These are phyloP conservation scores for Simplicillium sp. DNA, from an alignment of 2,329 filamentous ascomycete genomes.

Conservation along the genomic window DNA sequence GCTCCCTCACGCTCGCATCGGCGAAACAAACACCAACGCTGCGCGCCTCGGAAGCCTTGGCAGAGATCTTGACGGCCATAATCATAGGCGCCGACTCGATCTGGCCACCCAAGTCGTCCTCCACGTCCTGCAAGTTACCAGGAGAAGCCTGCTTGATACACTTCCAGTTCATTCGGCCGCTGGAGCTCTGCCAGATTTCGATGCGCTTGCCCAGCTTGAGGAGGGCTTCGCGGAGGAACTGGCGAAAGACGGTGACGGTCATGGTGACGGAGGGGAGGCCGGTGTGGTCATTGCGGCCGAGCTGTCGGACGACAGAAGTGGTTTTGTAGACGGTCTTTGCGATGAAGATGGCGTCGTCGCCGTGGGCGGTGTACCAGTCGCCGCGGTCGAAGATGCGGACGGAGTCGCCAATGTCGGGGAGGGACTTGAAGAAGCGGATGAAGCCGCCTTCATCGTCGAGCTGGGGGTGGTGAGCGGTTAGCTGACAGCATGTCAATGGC, in stretches of 20 bases:
- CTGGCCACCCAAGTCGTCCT: slow-evolving; percentile 83
- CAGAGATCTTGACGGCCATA: slow-evolving; percentile 82
- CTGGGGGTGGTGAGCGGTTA: slow-evolving; percentile 32
- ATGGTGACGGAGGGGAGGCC: slow-evolving; percentile 89
- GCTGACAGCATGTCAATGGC: slow-evolving; percentile 2
- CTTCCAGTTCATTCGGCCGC: slow-evolving; percentile 83
- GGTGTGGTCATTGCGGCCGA: slow-evolving; percentile 76
- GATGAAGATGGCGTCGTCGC: slow-evolving; percentile 75
- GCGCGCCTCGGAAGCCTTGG: slow-evolving; percentile 77
- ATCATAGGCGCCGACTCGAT: slow-evolving; percentile 91
- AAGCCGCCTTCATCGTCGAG: slow-evolving; percentile 96
- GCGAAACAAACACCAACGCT: slow-evolving; percentile 94
- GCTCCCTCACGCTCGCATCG: slow-evolving; percentile 88
- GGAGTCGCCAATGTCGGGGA: slow-evolving; percentile 63
- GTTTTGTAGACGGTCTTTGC: slow-evolving; percentile 88
- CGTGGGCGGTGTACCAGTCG: slow-evolving; percentile 94
- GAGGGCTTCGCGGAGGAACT: slow-evolving; percentile 88
- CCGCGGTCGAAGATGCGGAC: slow-evolving; percentile 88
- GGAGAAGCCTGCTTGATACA: slow-evolving; percentile 86
- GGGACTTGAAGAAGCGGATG: slow-evolving; percentile 90
- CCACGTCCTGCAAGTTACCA: slow-evolving; percentile 91
- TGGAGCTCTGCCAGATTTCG: slow-evolving; percentile 76
- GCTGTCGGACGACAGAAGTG: slow-evolving; percentile 83
- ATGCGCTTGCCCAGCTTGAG: slow-evolving; percentile 85
- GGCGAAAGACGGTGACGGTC: slow-evolving; percentile 88